Evolutionary conservation across 2,329 filamentous ascomycete species (phyloP).

Genomic region (Colletotrichum sublineola): DNA sequence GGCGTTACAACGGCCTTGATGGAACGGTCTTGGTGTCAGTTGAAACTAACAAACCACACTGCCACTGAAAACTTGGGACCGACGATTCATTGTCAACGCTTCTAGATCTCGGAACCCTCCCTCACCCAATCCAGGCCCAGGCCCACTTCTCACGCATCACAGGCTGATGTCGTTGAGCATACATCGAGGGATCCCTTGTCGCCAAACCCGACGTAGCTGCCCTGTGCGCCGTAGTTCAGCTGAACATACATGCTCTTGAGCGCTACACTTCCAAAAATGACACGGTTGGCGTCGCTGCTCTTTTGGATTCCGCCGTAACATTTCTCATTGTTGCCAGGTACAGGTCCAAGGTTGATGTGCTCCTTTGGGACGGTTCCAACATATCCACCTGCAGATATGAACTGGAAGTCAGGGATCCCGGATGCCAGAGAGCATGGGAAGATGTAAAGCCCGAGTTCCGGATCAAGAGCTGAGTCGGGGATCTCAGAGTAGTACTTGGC

Average conservation of each 20-base stretch:
- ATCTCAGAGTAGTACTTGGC: slow-evolving; percentile 71
- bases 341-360: slow-evolving; percentile 67
- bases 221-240: slow-evolving; percentile 28
- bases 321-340: slow-evolving; percentile 60
- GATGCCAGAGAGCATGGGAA: slow-evolving; percentile 69
- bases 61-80: neutral
- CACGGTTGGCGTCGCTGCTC: slow-evolving; percentile 60
- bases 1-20: neutral
- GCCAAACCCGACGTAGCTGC: slow-evolving; percentile 32
- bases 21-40: slow-evolving; percentile 1
- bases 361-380: slow-evolving; percentile 67
- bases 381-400: slow-evolving; percentile 64
- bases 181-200: slow-evolving; percentile 29
- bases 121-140: neutral
- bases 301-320: slow-evolving; percentile 86
- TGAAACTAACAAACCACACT: neutral
- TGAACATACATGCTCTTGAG: slow-evolving; percentile 80
- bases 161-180: slow-evolving; percentile 24
- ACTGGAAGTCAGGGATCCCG: slow-evolving; percentile 68
- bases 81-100: neutral
- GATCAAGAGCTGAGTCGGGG: slow-evolving; percentile 63
- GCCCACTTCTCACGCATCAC: slow-evolving; percentile 4
- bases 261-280: slow-evolving; percentile 83
- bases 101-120: neutral
- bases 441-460: slow-evolving; percentile 62